These are phyloP conservation scores for Diospyros kaki DNA, from an alignment of 148 eudicot genomes.

Conservation along the genomic window DNA sequence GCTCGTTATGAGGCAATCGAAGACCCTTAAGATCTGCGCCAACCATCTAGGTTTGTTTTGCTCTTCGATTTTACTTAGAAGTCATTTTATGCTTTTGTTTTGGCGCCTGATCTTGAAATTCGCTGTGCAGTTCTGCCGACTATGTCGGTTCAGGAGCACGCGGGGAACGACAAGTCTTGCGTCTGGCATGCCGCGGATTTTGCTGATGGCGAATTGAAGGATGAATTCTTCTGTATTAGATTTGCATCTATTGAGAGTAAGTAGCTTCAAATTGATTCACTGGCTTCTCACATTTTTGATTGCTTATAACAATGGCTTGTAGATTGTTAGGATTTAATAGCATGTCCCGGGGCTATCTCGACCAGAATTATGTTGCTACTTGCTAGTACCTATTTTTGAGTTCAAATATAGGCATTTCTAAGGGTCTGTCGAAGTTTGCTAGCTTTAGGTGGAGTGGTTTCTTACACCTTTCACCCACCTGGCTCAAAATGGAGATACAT, in stretches of 20 bases:
- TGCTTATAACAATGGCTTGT: too few species aligned
- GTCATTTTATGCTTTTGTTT: background rate
- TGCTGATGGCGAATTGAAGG: constrained; percentile 89
- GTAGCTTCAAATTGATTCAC: constrained; percentile 16
- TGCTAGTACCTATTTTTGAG: too few species aligned
- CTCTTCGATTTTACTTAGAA: background rate
- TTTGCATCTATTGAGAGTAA: constrained; percentile 67
- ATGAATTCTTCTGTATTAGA: constrained; percentile 68
- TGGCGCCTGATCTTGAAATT: background rate
- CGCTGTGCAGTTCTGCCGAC: constrained; percentile 44
- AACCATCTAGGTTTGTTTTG: constrained; percentile 62
- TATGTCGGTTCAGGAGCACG: constrained; percentile 78
- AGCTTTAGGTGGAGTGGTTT: too few species aligned
- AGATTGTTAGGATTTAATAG: too few species aligned
- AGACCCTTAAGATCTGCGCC: constrained; percentile 91
- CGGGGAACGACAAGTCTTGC: constrained; percentile 86
- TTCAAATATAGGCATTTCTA: too few species aligned
- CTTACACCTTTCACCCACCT: too few species aligned
- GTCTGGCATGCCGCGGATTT: constrained; percentile 90
- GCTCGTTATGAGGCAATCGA: constrained; percentile 84
- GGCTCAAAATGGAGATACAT: too few species aligned
- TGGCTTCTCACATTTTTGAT: too few species aligned
- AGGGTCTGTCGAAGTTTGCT: too few species aligned
- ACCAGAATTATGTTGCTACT: too few species aligned
- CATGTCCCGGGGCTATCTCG: too few species aligned